These are phyloP conservation scores for Ramaria sp. DNA, from an alignment of 768 basidiomycete species.

Conservation along the genomic window DNA sequence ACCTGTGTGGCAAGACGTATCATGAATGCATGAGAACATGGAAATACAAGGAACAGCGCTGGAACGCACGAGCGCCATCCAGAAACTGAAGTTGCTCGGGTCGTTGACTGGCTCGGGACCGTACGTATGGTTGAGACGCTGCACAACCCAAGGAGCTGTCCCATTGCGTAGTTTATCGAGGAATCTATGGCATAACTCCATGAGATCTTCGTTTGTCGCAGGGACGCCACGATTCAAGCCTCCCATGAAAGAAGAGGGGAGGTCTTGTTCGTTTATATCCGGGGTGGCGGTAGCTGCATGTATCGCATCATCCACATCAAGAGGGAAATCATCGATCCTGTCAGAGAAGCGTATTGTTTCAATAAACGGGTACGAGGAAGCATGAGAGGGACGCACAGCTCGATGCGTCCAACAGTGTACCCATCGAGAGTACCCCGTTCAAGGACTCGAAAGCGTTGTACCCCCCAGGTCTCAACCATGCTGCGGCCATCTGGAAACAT, in stretches of 20 bases:
- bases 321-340: not conserved
- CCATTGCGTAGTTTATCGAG: constrained; percentile 52
- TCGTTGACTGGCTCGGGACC: constrained; percentile 65
- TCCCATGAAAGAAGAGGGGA: constrained; percentile 60
- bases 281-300: not conserved
- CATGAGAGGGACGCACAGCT: constrained; percentile 28
- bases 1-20: constrained; percentile 24
- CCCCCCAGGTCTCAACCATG: constrained; percentile 68
- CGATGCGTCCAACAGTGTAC: constrained; percentile 78
- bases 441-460: constrained; percentile 73
- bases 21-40: not conserved
- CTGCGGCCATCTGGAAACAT: constrained; percentile 86
- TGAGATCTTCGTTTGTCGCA: constrained; percentile 42
- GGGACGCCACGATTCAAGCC: constrained; percentile 32
- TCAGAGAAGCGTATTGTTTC: not conserved
- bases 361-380: not conserved
- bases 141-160: constrained; percentile 88
- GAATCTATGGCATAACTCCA: constrained; percentile 50
- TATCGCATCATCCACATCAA: constrained; percentile 1
- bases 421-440: constrained; percentile 82
- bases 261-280: not conserved
- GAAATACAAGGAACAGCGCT: not conserved
- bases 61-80: constrained; percentile 66
- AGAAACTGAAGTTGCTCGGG: constrained; percentile 67
- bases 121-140: constrained; percentile 70